Base-by-base conservation (phyloP, 441 rosid species). In the Euphorbia schlechtendalii region DNA sequence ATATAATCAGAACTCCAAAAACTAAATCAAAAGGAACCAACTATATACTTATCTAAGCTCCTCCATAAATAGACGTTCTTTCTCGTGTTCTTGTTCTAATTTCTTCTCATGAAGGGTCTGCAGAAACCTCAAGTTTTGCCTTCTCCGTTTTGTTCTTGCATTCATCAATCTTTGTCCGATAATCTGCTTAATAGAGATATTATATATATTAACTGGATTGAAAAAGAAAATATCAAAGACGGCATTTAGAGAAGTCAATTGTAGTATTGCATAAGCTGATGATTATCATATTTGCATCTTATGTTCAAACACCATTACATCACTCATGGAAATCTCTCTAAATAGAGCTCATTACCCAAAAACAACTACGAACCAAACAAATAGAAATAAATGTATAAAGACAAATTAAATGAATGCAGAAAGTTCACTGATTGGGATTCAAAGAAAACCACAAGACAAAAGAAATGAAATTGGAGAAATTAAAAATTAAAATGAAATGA, bases 11-110 rank as follows among this genome's bases (percentile, higher is more conserved):
- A 25, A 58, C 41, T 0, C 18, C 20, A 21, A 12, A 27, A 8
- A 8, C 32, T 34, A 63, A 20, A 10, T 25, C 43, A 59, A 4
- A 1, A 65, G 45, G n/a, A 7, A 60, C 9, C 52, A 58, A 34
- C 0, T n/a, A 8, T 69, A 64, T 62, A 82, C 89, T 76, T 77
- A 87, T 87, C 94, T 82, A 63, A 83, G 84, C 64, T 85, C 86
- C 70, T 82, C 84, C 73, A 56, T 58, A 28, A 83, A 75, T 3
- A 48, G 52, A 8, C 36, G 74, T 68, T 87, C 89, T 38, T 69
- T 79, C 52, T 75, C 78, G 52, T 72, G 74, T 45, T 79, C 88
- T 61, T 69, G 79, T 56, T 82, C 72, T 62, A 79, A 65, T 72
- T 85, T 87, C 69, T 77, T 78, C 51, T 77, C 75, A n/a, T 83